Base-by-base conservation (phyloP, 163 green algal genomes). In the Scenedesmus sp. region DNA sequence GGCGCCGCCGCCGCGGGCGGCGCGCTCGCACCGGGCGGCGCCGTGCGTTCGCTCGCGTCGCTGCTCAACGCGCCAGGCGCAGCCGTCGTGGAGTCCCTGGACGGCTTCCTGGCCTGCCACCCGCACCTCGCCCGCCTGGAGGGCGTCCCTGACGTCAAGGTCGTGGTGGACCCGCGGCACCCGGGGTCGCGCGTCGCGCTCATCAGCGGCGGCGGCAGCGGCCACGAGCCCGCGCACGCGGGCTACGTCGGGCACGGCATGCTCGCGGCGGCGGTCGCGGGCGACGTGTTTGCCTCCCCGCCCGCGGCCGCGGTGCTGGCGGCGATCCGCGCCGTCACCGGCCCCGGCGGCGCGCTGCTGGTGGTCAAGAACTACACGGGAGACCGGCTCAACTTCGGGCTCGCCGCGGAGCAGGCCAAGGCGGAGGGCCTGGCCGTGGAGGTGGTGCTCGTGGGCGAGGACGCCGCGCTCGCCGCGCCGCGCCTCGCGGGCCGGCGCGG, bases 371-470 rank as follows among this genome's bases (percentile, higher is more conserved):
- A 96, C 83, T 97, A 96, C 85, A 97, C 92, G 29, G 91, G 91
- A 1, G 95, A 98, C 77, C 78, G 92, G 2, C 87, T 98, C 20
- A 91, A 98, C 78, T 99, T 99, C 88, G 95, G 95, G 0, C 80
- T 97, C 47, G 94, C 95, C 5, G 90, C 85, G 0, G 94, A 98
- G 86, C 83, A 88, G 33, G 93, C 92, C 42, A 94, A 93, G 84
- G 77, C 83, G 0, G 90, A 95, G 79, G 93, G 92, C 9, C 70
- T 83, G 33, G 18, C 75, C n/a, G 93, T 94, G 51, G 89, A 96
- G 63, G 90, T 97, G 89, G 87, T 97, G 36, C 74, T 96, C 9
- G 89, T 98, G n/a, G 91, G 80, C 7, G 95, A 99, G 56, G 95
- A 99, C 78, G 91, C 87, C 31, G 92, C 92, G 0, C 84, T 97